phyloP scores from a whole-genome alignment of 139 green algal species.

The Volvox africanus region DNA sequence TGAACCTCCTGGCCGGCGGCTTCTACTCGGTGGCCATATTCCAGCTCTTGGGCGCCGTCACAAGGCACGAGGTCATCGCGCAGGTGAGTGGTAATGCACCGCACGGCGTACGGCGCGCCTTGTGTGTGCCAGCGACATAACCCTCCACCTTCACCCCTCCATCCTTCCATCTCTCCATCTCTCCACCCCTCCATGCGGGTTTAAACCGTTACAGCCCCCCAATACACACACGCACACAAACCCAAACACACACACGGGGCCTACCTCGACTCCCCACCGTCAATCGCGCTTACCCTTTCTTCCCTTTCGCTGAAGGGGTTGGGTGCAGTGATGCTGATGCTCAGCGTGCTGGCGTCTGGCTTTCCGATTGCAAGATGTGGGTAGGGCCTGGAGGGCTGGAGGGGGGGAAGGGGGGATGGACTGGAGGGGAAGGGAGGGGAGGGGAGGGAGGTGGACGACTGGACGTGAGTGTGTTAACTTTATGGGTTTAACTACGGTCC shows the following conservation, averaged over 20 bases:
- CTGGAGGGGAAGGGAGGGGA: no score
- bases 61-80: conserved; percentile 43
- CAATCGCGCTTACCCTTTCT: not conserved
- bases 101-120: not conserved
- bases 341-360: conserved; percentile 66
- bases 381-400: not conserved
- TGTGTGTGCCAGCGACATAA: not conserved
- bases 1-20: conserved; percentile 49
- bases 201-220: not conserved
- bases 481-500: no score
- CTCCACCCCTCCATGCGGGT: not conserved
- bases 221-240: not conserved
- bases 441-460: no score
- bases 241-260: not conserved
- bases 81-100: conserved; percentile 13
- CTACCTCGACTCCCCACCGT: not conserved
- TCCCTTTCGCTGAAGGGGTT: conserved; percentile 25
- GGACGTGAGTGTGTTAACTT: no score
- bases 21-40: conserved; percentile 68
- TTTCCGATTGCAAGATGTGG: conserved; percentile 70
- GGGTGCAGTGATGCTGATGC: conserved; percentile 55
- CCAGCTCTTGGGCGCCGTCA: conserved; percentile 66
- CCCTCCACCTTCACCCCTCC: not conserved
- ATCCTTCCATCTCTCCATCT: not conserved
- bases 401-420: no score